Evolutionary conservation across 164 flowering plant species (phyloP).

Genomic region (Brasenia schreberi): DNA sequence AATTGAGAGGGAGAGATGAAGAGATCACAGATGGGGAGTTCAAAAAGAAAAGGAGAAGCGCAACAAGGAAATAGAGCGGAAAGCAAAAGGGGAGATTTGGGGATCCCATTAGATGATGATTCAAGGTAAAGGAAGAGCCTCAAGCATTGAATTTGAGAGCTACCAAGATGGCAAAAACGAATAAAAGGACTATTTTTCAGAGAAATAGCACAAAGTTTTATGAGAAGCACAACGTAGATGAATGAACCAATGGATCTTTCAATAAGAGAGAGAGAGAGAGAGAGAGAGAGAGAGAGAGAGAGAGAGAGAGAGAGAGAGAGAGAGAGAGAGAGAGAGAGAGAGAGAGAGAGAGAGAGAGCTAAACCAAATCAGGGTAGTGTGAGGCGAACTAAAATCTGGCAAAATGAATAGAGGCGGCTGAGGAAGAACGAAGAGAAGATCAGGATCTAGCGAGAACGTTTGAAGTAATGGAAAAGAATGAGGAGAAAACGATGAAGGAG

Average conservation of each 20-base stretch:
- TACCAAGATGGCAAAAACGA: background rate
- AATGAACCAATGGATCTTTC: background rate
- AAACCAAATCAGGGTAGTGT: background rate
- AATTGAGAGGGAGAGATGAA: conserved; percentile 41
- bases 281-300: background rate
- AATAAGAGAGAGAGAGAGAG: background rate
- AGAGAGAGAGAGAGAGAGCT: background rate
- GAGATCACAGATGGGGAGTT: conserved; percentile 4
- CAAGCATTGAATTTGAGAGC: background rate
- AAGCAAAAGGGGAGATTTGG: background rate
- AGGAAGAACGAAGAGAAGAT: too few species aligned
- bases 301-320: background rate
- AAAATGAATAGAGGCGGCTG: too few species aligned
- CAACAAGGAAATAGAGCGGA: background rate
- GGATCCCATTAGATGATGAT: background rate
- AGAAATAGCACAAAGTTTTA: background rate
- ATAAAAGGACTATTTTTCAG: background rate
- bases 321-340: conserved; percentile 1
- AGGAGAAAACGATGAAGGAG: too few species aligned
- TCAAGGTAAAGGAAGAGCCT: background rate
- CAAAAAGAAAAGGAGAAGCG: conserved; percentile 12
- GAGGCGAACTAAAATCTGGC: too few species aligned
- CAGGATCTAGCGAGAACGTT: too few species aligned
- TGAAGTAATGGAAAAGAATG: too few species aligned
- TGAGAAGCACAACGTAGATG: background rate